Percentiles rank a stretch among this genome's conserved stretches.
Evolutionary conservation across 73 alveolate genomes (phyloP).

Genomic region (Paramecium sexaurelia): DNA sequence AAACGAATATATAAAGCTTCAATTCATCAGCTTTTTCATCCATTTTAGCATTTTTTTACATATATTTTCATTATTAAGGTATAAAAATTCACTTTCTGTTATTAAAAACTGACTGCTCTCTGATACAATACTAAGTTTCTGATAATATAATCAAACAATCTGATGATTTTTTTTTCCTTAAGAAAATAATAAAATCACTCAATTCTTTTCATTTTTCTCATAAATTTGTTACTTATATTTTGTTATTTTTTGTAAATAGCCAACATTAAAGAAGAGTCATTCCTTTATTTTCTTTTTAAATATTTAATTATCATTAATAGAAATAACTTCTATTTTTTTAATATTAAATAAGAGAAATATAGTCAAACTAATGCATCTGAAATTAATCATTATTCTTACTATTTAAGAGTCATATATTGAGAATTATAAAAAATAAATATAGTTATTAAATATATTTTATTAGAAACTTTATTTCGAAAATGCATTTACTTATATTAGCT

Average conservation of each 20-base stretch:
- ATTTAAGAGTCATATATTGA: too few relatives aligned
- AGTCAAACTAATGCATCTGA: too few relatives aligned
- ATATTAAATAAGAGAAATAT: too few relatives aligned
- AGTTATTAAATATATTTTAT: too few relatives aligned
- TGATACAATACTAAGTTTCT: not conserved
- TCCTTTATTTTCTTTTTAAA: not conserved
- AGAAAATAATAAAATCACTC: not conserved
- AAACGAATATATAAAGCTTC: not conserved
- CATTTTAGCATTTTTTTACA: not conserved
- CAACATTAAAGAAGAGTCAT: not conserved
- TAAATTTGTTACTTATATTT: not conserved
- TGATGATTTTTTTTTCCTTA: not conserved
- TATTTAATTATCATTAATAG: not conserved
- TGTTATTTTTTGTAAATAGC: not conserved
- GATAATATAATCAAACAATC: not conserved
- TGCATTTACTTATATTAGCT: too few relatives aligned
- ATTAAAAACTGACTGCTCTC: not conserved
- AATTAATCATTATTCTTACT: not conserved
- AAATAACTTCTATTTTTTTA: not conserved
- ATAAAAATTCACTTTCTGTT: not conserved
- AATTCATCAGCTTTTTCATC: not conserved
- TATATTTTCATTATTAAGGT: not conserved
- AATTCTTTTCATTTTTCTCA: not conserved
- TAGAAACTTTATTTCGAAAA: too few relatives aligned
- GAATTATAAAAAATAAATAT: too few relatives aligned